These are phyloP conservation scores for Tetracladium setigerum DNA, from an alignment of 495 filamentous ascomycete species.

Conservation along the genomic window DNA sequence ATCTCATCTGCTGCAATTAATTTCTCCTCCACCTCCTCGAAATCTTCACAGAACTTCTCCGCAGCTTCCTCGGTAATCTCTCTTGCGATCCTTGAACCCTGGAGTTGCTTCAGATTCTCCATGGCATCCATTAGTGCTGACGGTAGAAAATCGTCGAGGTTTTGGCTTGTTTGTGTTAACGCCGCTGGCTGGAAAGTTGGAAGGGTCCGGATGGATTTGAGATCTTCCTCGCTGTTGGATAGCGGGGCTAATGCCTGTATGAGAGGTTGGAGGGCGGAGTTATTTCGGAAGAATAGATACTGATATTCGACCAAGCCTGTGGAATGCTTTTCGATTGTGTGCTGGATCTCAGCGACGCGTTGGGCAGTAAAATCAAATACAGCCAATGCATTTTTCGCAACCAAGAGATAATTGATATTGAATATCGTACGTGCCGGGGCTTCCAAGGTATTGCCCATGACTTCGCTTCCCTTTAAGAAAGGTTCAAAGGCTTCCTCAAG, in stretches of 20 bases:
- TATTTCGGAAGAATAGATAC: slow-evolving; percentile 59
- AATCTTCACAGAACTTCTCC: slow-evolving; percentile 80
- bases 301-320: slow-evolving; percentile 46
- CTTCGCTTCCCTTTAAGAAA: slow-evolving; percentile 66
- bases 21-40: slow-evolving; percentile 75
- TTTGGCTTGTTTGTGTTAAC: slow-evolving; percentile 60
- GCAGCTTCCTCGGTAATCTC: slow-evolving; percentile 79
- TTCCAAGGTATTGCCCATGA: slow-evolving; percentile 53
- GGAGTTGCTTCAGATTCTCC: slow-evolving; percentile 66
- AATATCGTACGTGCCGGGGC: slow-evolving; percentile 62
- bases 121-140: slow-evolving; percentile 88
- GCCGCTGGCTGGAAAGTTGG: slow-evolving; percentile 54
- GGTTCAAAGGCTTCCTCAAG: slow-evolving; percentile 79
- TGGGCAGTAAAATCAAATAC: slow-evolving; percentile 49
- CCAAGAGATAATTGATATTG: slow-evolving; percentile 70
- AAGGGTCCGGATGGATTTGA: slow-evolving; percentile 41
- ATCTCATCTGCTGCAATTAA: slow-evolving; percentile 38
- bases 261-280: slow-evolving; percentile 66
- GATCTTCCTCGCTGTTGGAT: slow-evolving; percentile 31
- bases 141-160: slow-evolving; percentile 84
- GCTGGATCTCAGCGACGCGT: slow-evolving; percentile 36
- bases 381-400: slow-evolving; percentile 41
- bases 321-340: slow-evolving; percentile 32
- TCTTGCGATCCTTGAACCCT: slow-evolving; percentile 59
- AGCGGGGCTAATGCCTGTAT: slow-evolving; percentile 47